Percentiles rank a stretch among this genome's conserved stretches.
phyloP scores from a whole-genome alignment of 345 rosid genomes.

The Crucihimalaya himalaica region DNA sequence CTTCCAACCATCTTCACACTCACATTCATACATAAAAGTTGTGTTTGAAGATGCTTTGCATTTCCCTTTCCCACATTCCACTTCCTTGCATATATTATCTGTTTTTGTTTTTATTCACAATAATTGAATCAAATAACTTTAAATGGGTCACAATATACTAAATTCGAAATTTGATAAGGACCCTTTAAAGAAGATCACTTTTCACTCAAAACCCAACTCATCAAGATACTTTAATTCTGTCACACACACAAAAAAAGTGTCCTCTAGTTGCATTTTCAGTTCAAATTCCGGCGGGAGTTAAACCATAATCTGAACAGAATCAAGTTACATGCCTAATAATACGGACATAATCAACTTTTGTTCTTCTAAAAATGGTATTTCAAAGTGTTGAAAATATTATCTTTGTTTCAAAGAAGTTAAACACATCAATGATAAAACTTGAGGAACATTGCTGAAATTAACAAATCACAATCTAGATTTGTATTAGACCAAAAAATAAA shows the following conservation, averaged over 20 bases:
- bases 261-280: constrained; percentile 11
- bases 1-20: constrained; percentile 78
- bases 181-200: not conserved
- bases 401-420: not conserved
- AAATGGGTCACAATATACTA: constrained; percentile 10
- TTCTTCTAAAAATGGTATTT: not conserved
- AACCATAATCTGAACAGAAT: not conserved
- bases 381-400: not conserved
- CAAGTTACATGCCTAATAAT: not conserved
- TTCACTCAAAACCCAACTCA: constrained; percentile 18
- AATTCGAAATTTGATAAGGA: constrained; percentile 11
- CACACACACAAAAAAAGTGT: not conserved
- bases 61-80: constrained; percentile 66
- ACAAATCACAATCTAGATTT: too few relatives aligned
- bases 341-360: not conserved
- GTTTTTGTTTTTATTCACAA: constrained; percentile 11
- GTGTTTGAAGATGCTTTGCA: constrained; percentile 52
- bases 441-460: too few relatives aligned
- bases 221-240: constrained; percentile 11
- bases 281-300: constrained; percentile 31
- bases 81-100: constrained; percentile 60
- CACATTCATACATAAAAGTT: constrained; percentile 53
- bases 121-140: constrained; percentile 13
- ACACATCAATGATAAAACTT: not conserved
- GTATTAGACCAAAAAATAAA: too few relatives aligned